Conservation (phyloP, 352 stramenopile species). For the Pythium graminicola region DNA sequence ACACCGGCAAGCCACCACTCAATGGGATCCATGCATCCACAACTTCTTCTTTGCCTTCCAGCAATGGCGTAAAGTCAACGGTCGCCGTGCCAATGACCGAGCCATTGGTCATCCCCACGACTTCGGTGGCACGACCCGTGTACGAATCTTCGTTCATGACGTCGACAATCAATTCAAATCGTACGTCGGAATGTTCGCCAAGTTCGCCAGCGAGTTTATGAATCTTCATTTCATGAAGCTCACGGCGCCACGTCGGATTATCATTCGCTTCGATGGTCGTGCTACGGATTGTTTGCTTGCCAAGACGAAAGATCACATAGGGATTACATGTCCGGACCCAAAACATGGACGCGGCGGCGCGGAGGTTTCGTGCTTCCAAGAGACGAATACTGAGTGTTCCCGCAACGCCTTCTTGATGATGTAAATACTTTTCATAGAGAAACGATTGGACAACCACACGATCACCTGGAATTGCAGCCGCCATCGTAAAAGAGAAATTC, state of each 20-base stretch:
- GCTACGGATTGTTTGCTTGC: slow-evolving; percentile 59
- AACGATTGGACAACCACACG: slow-evolving; percentile 49
- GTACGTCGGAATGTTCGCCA: slow-evolving; percentile 62
- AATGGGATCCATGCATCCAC: slow-evolving; percentile 75
- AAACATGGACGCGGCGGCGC: slow-evolving; percentile 70
- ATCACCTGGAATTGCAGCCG: slow-evolving; percentile 2
- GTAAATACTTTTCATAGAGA: slow-evolving; percentile 74
- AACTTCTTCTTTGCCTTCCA: slow-evolving; percentile 74
- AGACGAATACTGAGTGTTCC: slow-evolving; percentile 66
- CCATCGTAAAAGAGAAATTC: neutral
- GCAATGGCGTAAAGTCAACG: slow-evolving; percentile 59
- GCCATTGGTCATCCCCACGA: slow-evolving; percentile 67
- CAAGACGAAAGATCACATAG: slow-evolving; percentile 80
- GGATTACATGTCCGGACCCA: slow-evolving; percentile 76
- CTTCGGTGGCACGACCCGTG: slow-evolving; percentile 67
- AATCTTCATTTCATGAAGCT: slow-evolving; percentile 71
- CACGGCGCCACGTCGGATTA: slow-evolving; percentile 68
- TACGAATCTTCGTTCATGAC: slow-evolving; percentile 81
- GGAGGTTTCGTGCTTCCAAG: slow-evolving; percentile 63
- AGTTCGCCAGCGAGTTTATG: slow-evolving; percentile 50
- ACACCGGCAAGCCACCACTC: slow-evolving; percentile 32
- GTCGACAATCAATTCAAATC: slow-evolving; percentile 67
- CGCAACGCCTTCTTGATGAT: slow-evolving; percentile 64
- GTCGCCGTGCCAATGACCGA: slow-evolving; percentile 67
- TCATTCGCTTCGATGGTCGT: slow-evolving; percentile 64